Conservation (phyloP, 179 eudicot species). For the Vitellaria paradoxa region DNA sequence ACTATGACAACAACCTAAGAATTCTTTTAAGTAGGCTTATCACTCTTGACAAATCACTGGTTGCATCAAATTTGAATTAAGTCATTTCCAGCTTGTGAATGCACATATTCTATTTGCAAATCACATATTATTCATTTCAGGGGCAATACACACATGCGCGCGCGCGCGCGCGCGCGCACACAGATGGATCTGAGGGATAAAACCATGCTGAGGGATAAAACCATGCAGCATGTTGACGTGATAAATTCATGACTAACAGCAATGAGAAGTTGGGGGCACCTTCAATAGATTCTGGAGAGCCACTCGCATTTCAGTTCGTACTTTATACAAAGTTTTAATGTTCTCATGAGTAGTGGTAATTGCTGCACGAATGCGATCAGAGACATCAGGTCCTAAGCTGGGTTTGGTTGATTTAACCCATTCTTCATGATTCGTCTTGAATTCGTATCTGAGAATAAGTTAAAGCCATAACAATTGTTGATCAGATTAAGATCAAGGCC, state of each 20-base stretch:
- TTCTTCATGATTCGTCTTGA: slow-evolving; percentile 73
- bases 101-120: not conserved
- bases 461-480: slow-evolving; percentile 11
- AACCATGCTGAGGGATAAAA: not conserved
- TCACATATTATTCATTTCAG: not conserved
- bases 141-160: not conserved
- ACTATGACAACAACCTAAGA: no score
- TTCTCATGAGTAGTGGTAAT: slow-evolving; percentile 38
- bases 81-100: not conserved
- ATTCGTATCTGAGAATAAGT: slow-evolving; percentile 64
- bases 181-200: not conserved
- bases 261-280: slow-evolving; percentile 37
- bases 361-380: slow-evolving; percentile 47
- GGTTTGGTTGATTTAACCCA: slow-evolving; percentile 73
- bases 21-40: not conserved
- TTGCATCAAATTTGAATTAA: not conserved
- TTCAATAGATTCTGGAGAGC: slow-evolving; percentile 68
- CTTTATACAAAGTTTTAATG: slow-evolving; percentile 66
- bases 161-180: not conserved
- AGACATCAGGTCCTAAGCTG: slow-evolving; percentile 54
- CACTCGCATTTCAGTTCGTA: slow-evolving; percentile 67
- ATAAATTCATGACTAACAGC: not conserved
- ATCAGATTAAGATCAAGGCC: slow-evolving; percentile 25
- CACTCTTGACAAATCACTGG: not conserved
- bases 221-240: not conserved